A percentile compares a stretch with the other conserved stretches of the same genome.
Conservation (phyloP, 768 basidiomycete species). For the Lanmaoa rubissima region DNA sequence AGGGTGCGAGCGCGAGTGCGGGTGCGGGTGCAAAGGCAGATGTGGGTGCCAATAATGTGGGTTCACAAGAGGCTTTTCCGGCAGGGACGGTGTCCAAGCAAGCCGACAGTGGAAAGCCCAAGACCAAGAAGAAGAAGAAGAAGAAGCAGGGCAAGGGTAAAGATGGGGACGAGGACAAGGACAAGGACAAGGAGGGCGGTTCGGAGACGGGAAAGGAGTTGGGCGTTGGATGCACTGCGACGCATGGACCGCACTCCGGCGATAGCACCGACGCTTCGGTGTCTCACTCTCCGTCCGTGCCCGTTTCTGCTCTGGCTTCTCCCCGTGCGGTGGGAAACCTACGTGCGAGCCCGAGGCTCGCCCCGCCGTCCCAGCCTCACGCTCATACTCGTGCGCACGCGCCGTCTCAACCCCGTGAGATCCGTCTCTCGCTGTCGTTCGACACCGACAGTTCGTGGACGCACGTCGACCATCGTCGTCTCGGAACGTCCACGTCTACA, state of each 20-base stretch:
- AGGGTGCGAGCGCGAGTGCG: no score
- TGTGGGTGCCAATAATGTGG: neutral
- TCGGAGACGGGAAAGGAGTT: slow-evolving; percentile 14
- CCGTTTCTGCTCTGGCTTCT: neutral
- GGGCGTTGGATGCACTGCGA: neutral
- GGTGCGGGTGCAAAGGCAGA: neutral
- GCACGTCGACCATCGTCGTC: slow-evolving; percentile 51
- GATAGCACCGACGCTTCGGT: slow-evolving; percentile 20
- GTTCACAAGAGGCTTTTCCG: neutral
- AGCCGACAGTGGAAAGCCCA: slow-evolving; percentile 28
- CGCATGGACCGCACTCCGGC: slow-evolving; percentile 2
- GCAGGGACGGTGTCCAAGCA: slow-evolving; percentile 24
- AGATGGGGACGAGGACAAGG: neutral
- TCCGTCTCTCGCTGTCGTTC: slow-evolving; percentile 20
- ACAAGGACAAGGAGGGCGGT: neutral
- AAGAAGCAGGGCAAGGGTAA: neutral
- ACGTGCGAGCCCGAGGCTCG: slow-evolving; percentile 5
- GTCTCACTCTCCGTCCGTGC: neutral
- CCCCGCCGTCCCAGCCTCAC: slow-evolving; percentile 26
- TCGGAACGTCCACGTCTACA: slow-evolving; percentile 9
- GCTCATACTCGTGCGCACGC: neutral
- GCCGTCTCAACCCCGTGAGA: slow-evolving; percentile 15
- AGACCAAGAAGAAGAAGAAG: slow-evolving; percentile 43
- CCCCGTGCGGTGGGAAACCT: neutral
- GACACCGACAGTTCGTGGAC: slow-evolving; percentile 71